Conservation (phyloP, 2,329 filamentous ascomycete genomes). For the Torrubiellomyces zombiae region DNA sequence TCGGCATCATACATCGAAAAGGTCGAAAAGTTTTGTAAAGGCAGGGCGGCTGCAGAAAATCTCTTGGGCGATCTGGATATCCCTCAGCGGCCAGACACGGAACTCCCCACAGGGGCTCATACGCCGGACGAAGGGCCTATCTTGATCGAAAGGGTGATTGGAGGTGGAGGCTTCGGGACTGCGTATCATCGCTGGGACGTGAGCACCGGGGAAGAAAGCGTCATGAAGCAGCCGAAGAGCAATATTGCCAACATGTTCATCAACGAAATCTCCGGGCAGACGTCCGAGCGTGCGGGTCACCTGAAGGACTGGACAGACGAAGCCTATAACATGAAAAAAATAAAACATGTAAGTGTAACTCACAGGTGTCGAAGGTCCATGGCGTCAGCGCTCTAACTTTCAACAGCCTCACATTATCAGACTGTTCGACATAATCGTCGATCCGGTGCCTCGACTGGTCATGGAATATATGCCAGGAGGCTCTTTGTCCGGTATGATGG, state of each 20-base stretch:
- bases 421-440: slow-evolving; percentile 2
- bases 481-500: slow-evolving; percentile 1
- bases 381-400: slow-evolving; percentile 1
- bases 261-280: not conserved
- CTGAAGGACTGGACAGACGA: slow-evolving; percentile 6
- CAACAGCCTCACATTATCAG: slow-evolving; percentile 6
- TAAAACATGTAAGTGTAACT: slow-evolving; percentile 8
- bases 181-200: slow-evolving; percentile 9
- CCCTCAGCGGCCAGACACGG: slow-evolving; percentile 2
- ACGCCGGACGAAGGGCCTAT: slow-evolving; percentile 5
- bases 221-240: slow-evolving; percentile 8
- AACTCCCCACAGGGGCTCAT: slow-evolving; percentile 4
- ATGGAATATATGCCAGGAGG: slow-evolving; percentile 6
- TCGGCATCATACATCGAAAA: slow-evolving; percentile 7
- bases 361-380: not conserved
- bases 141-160: slow-evolving; percentile 5
- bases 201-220: slow-evolving; percentile 8
- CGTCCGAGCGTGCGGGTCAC: not conserved
- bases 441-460: slow-evolving; percentile 2
- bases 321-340: slow-evolving; percentile 7
- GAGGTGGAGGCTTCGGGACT: slow-evolving; percentile 7
- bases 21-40: slow-evolving; percentile 6
- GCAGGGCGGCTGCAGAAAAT: slow-evolving; percentile 4
- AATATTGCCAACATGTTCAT: not conserved
- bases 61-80: slow-evolving; percentile 5